A percentile compares a stretch with the other conserved stretches of the same genome.
Evolutionary conservation across 306 rosid genomes (phyloP).

Genomic region (Corylus americana): DNA sequence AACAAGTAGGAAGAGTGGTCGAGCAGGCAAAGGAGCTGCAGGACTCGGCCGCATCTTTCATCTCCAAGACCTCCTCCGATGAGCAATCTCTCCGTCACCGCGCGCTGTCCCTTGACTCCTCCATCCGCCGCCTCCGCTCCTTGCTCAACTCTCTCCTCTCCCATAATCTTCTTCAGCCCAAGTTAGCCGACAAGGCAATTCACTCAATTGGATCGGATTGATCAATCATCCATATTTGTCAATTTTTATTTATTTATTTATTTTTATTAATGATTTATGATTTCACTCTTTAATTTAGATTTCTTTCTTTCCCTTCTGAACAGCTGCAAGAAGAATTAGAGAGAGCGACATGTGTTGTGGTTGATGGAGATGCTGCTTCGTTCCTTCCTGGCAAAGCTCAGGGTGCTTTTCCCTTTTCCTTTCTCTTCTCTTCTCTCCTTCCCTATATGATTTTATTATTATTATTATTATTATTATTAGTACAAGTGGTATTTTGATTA

Average conservation of each 20-base stretch:
- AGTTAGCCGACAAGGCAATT: conserved; percentile 64
- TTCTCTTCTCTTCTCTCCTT: not conserved
- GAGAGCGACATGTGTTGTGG: conserved; percentile 69
- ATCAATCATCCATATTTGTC: not conserved
- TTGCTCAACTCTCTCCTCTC: conserved; percentile 56
- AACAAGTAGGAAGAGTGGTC: conserved; percentile 49
- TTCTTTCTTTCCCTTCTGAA: not conserved
- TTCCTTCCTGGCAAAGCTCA: conserved; percentile 76
- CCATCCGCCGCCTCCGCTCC: conserved; percentile 65
- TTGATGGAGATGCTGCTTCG: conserved; percentile 83
- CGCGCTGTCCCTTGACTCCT: conserved; percentile 56
- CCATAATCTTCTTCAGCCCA: conserved; percentile 47
- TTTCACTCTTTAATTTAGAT: not conserved
- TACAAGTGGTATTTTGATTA: not conserved
- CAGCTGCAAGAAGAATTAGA: conserved; percentile 90
- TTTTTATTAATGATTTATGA: not conserved
- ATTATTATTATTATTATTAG: not conserved
- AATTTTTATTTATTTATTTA: not conserved
- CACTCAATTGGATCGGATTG: not conserved
- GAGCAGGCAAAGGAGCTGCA: conserved; percentile 80
- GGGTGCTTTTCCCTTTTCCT: conserved; percentile 39
- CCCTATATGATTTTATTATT: not conserved
- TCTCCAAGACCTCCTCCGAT: conserved; percentile 45
- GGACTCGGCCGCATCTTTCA: conserved; percentile 55
- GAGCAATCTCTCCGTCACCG: conserved; percentile 81